Conservation (phyloP, 2,329 filamentous ascomycete species). For the Ambrosiella cleistominuta region DNA sequence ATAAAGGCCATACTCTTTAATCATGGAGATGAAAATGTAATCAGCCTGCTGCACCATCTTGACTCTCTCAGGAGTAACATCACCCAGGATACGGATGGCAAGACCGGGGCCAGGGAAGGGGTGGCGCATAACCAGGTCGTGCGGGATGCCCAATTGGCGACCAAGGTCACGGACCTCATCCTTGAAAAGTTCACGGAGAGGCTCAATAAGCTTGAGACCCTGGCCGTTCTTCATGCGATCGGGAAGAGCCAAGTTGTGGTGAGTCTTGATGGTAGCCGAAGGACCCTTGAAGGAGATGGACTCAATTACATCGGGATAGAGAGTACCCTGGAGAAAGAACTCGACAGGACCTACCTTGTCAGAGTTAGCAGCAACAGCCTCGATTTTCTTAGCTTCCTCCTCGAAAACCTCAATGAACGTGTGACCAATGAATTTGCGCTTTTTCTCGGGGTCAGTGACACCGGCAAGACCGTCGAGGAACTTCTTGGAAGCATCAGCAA, state of each 20-base stretch:
- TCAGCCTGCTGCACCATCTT: constrained; percentile 65
- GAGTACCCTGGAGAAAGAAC: constrained; percentile 72
- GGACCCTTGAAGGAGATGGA: constrained; percentile 30
- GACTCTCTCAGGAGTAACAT: constrained; percentile 64
- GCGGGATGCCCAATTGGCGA: constrained; percentile 19
- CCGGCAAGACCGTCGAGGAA: constrained; percentile 67
- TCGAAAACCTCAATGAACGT: constrained; percentile 56
- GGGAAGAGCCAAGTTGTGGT: constrained; percentile 55
- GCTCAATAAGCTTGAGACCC: constrained; percentile 54
- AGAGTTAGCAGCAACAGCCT: constrained; percentile 42
- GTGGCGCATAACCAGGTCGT: constrained; percentile 19
- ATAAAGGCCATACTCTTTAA: constrained; percentile 55
- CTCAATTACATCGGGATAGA: constrained; percentile 41
- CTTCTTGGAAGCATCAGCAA: constrained; percentile 59
- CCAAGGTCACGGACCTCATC: constrained; percentile 29
- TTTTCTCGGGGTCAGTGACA: constrained; percentile 63
- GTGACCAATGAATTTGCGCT: constrained; percentile 77
- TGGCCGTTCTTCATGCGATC: constrained; percentile 30
- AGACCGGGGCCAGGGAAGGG: constrained; percentile 33
- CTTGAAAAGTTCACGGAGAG: constrained; percentile 65
- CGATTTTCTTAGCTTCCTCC: constrained; percentile 40
- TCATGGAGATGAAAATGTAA: constrained; percentile 58
- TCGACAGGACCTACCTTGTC: constrained; percentile 56
- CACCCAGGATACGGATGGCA: constrained; percentile 65
- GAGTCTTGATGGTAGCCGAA: constrained; percentile 37